Evolutionary conservation across 805 yeast species (phyloP), one percentile per base, ranked within the genome.

Genomic region (Myxozyma melibiosi): DNA sequence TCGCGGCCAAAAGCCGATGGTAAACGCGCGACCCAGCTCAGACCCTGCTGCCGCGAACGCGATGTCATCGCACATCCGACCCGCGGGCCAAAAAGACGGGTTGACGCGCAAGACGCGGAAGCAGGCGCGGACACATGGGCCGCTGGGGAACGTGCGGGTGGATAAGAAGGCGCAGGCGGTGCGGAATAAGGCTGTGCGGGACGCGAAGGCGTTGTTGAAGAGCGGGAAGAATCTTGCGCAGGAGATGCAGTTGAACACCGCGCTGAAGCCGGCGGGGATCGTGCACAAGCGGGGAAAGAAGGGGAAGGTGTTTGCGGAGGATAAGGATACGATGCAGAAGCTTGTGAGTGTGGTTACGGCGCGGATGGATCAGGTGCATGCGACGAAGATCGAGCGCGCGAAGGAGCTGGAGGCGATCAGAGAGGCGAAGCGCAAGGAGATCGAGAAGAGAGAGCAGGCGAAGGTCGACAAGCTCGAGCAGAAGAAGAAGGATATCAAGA

Each of bases 351-450:
- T 49, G 8, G 64, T 60, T 24, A 58, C 63, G 2, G 85, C 84
- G 63, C 82, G 86, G 31, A 90, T 94, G 53, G 90, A 90, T 66
- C 96, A 90, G 68, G 82, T 85, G 59, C 79, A 84, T 63, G 97
- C 92, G 61, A 86, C 96, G 65, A 94, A 90, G 73, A 76, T 94
- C 55, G 99, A 92, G 69, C 89, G 88, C 69, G 85, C 96, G 0
- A 83, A 88, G 68, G 84, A 96, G 72, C 77, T 94, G 46, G 97
- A 92, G 72, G 96, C 88, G 65, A 82, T 92, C 57, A 80, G 99
- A 68, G 96, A 90, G 42, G 76, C 90, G 63, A 89, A 87, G 75
- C 83, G 89, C 67, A 79, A 85, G 73, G 98, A 94, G 71, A 82
- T 92, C 62, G 97, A 92, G 70, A 77, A 86, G 70, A 86, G 85